Conservation (phyloP, 441 rosid genomes). For the Populus tomentosa region DNA sequence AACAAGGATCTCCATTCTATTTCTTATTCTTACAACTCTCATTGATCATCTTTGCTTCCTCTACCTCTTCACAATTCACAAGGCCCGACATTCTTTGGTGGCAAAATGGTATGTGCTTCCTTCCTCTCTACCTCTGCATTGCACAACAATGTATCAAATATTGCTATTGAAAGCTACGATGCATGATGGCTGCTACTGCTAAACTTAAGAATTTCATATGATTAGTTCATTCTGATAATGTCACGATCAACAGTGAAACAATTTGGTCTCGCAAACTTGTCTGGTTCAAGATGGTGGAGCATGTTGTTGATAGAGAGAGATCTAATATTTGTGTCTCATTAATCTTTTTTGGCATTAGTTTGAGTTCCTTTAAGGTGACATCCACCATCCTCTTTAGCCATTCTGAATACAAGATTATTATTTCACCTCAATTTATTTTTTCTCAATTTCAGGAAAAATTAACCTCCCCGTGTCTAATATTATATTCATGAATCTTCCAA, state of each 20-base stretch:
- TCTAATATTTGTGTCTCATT: not conserved
- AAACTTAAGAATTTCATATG: too few relatives aligned
- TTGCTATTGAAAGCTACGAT: too few relatives aligned
- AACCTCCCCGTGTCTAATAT: too few relatives aligned
- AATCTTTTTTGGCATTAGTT: not conserved
- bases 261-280: not conserved
- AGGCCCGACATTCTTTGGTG: conserved; percentile 18
- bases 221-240: not conserved
- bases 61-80: conserved; percentile 15
- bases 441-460: too few relatives aligned
- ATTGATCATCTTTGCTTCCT: conserved; percentile 16
- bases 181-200: too few relatives aligned
- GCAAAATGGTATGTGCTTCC: conserved; percentile 35
- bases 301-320: not conserved
- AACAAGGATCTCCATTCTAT: conserved; percentile 28
- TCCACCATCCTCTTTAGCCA: too few relatives aligned
- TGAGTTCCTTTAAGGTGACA: too few relatives aligned
- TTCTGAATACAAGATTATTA: too few relatives aligned
- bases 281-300: not conserved
- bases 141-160: not conserved
- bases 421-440: too few relatives aligned
- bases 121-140: not conserved
- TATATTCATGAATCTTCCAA: too few relatives aligned
- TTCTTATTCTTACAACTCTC: conserved; percentile 19
- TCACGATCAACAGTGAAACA: not conserved